phyloP scores from a whole-genome alignment of 2,329 filamentous ascomycete species.

The Trichoderma cornu-damae region DNA sequence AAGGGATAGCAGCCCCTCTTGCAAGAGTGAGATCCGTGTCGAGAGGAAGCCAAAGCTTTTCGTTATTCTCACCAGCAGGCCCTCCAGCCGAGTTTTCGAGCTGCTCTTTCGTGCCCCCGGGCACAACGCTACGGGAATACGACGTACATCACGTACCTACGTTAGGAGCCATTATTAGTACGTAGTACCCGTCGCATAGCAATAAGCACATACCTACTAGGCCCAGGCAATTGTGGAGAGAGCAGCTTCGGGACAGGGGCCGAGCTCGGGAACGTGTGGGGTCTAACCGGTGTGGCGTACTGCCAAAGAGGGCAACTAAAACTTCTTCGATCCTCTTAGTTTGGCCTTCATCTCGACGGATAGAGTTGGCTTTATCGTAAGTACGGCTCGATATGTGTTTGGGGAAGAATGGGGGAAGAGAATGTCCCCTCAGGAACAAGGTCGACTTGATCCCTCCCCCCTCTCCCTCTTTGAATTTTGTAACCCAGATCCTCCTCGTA shows the following conservation, averaged over 20 bases:
- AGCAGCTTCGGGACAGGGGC: not conserved
- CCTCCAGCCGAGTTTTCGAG: too few relatives aligned
- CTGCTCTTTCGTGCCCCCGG: too few relatives aligned
- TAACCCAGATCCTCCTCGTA: too few relatives aligned
- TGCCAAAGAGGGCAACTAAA: not conserved
- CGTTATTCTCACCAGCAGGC: too few relatives aligned
- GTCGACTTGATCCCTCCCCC: too few relatives aligned
- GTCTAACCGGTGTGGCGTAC: not conserved
- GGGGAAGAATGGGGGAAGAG: not conserved
- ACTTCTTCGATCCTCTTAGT: not conserved
- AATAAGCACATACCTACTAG: too few relatives aligned
- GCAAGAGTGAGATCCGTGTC: too few relatives aligned
- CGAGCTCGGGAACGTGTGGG: not conserved
- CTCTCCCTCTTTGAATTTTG: too few relatives aligned
- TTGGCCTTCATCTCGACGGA: not conserved
- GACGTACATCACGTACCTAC: too few relatives aligned
- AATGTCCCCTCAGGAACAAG: not conserved
- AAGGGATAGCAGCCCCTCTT: too few relatives aligned
- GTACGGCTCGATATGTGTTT: not conserved
- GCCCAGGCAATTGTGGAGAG: not conserved
- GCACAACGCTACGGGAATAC: too few relatives aligned
- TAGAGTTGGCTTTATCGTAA: not conserved
- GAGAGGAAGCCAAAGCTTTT: too few relatives aligned
- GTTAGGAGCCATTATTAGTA: not conserved
- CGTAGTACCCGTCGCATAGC: not conserved